phyloP scores from a whole-genome alignment of 805 yeast species.

The Teunomyces cretensis region DNA sequence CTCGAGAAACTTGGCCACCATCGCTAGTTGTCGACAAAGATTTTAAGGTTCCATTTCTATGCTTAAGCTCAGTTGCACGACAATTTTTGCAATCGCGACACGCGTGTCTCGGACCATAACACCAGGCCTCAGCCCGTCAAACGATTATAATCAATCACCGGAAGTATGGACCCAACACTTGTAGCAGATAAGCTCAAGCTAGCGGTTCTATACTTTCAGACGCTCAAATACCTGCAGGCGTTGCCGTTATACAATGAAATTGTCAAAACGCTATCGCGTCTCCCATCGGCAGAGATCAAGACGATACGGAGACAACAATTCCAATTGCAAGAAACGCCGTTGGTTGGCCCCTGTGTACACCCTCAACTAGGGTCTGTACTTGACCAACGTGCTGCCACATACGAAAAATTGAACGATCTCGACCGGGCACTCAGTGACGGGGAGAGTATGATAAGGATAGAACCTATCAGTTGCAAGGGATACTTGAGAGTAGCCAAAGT shows the following conservation, averaged over 20 bases:
- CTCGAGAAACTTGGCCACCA: conserved; percentile 2
- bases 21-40: not conserved
- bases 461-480: conserved; percentile 50
- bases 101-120: not conserved
- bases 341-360: conserved; percentile 30
- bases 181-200: conserved; percentile 25
- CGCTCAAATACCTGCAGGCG: conserved; percentile 28
- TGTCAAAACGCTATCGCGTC: conserved; percentile 15
- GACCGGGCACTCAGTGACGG: conserved; percentile 40
- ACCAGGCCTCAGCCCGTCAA: too few species aligned
- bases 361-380: conserved; percentile 35
- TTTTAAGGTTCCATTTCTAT: not conserved
- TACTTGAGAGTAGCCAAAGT: conserved; percentile 47
- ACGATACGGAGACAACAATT: conserved; percentile 18
- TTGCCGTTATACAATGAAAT: conserved; percentile 26
- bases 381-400: conserved; percentile 53
- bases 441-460: conserved; percentile 27
- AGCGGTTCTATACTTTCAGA: conserved; percentile 28
- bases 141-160: not conserved
- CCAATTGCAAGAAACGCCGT: conserved; percentile 23
- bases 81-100: conserved; percentile 2
- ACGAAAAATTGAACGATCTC: conserved; percentile 37
- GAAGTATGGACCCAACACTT: conserved; percentile 18
- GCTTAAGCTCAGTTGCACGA: not conserved
- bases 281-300: conserved; percentile 9